phyloP scores from a whole-genome alignment of 1,284 basidiomycete species.

The Moesziomyces aphidis region DNA sequence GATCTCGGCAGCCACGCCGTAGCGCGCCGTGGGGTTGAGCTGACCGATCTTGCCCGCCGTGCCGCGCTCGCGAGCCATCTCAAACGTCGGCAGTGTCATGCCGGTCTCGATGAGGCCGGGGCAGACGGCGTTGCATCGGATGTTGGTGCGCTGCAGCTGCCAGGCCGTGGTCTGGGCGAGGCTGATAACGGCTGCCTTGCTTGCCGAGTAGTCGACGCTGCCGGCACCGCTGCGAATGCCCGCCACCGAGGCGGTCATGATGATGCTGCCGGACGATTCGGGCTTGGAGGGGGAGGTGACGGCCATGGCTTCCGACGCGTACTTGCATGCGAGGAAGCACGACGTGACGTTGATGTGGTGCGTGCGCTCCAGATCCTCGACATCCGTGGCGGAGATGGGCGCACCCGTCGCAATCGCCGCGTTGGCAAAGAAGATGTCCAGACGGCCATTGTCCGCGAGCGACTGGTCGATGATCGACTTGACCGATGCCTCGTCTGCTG shows the following conservation, averaged over 20 bases:
- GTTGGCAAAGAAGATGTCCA: constrained; percentile 95
- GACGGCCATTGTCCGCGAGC: constrained; percentile 80
- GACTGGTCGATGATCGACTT: constrained; percentile 78
- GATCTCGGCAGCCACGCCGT: constrained; percentile 71
- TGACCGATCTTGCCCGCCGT: constrained; percentile 82
- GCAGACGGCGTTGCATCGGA: constrained; percentile 90
- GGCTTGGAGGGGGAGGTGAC: constrained; percentile 74
- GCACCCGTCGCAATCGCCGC: constrained; percentile 70
- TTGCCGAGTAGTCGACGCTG: constrained; percentile 78
- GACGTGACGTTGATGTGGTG: constrained; percentile 86
- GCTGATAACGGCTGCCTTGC: constrained; percentile 73
- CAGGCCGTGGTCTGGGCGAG: constrained; percentile 84
- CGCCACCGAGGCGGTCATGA: constrained; percentile 92
- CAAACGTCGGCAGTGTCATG: constrained; percentile 82
- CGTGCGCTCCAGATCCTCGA: constrained; percentile 78
- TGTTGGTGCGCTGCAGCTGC: constrained; percentile 82
- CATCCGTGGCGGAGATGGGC: constrained; percentile 74
- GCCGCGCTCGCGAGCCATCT: constrained; percentile 80
- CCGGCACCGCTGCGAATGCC: constrained; percentile 88
- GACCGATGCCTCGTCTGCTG: constrained; percentile 82
- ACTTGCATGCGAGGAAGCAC: constrained; percentile 91
- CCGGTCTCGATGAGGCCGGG: constrained; percentile 91
- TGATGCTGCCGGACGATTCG: constrained; percentile 81
- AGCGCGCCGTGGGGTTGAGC: constrained; percentile 84
- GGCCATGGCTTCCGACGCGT: constrained; percentile 84